Evolutionary conservation across 305 asterid species (phyloP).

Genomic region (Nicotiana rustica): DNA sequence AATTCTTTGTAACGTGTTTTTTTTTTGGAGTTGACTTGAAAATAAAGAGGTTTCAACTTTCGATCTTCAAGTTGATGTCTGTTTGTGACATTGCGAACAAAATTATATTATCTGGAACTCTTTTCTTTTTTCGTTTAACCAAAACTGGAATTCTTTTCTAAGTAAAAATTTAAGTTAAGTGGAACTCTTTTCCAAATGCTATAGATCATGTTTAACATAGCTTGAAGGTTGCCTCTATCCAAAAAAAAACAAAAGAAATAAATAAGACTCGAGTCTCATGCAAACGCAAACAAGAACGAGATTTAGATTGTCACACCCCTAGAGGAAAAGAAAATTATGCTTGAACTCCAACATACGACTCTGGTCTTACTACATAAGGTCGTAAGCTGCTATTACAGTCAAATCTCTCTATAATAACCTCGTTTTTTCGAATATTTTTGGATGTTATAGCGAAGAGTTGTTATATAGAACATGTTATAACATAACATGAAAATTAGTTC

Average conservation of each 20-base stretch:
- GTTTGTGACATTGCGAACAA: not conserved
- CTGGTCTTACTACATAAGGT: not conserved
- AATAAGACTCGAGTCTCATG: too few relatives aligned
- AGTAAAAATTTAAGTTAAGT: too few relatives aligned
- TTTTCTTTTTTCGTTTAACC: too few relatives aligned
- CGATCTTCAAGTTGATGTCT: not conserved
- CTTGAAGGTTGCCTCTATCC: not conserved
- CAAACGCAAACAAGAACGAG: not conserved
- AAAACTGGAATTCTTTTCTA: too few relatives aligned
- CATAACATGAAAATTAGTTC: too few relatives aligned
- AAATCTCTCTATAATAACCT: too few relatives aligned
- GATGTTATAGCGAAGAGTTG: too few relatives aligned
- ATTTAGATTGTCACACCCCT: not conserved
- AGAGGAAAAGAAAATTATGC: not conserved
- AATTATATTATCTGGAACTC: too few relatives aligned
- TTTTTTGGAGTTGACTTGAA: not conserved
- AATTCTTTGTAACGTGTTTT: not conserved
- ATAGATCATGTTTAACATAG: not conserved
- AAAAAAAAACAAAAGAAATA: too few relatives aligned
- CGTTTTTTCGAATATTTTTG: too few relatives aligned
- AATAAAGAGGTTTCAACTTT: not conserved
- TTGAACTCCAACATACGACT: not conserved
- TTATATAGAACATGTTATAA: too few relatives aligned
- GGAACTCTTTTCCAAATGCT: not conserved
- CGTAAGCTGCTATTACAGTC: too few relatives aligned